These are phyloP conservation scores for Apiospora aurea DNA, from an alignment of 2,329 filamentous ascomycete genomes.

Conservation along the genomic window DNA sequence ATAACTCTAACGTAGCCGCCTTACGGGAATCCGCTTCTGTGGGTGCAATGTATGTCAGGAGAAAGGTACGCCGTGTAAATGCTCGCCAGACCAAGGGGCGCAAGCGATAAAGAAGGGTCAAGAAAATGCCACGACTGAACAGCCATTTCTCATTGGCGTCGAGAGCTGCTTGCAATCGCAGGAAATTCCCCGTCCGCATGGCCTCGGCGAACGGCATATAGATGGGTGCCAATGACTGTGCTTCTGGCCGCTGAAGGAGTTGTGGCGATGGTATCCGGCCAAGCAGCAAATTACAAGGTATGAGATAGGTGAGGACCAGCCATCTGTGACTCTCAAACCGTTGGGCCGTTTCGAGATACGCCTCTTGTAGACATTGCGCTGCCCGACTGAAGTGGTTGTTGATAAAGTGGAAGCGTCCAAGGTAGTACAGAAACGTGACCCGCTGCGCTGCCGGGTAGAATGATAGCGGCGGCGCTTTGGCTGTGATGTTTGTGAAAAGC, in stretches of 20 bases:
- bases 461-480: constrained; percentile 80
- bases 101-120: constrained; percentile 78
- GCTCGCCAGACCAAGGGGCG: constrained; percentile 86
- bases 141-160: constrained; percentile 74
- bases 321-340: constrained; percentile 75
- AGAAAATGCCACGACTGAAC: constrained; percentile 74
- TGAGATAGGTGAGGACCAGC: constrained; percentile 82
- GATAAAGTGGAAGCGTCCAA: constrained; percentile 88
- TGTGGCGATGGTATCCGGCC: constrained; percentile 78
- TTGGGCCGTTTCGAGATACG: constrained; percentile 74
- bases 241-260: constrained; percentile 76
- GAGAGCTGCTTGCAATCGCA: constrained; percentile 74
- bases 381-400: constrained; percentile 85
- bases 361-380: constrained; percentile 75
- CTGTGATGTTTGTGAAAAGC: constrained; percentile 87
- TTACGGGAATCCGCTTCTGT: constrained; percentile 61
- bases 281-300: constrained; percentile 82
- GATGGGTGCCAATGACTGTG: constrained; percentile 65
- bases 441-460: constrained; percentile 86
- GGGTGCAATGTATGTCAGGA: constrained; percentile 78
- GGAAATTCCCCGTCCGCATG: constrained; percentile 76
- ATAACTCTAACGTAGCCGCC: constrained; percentile 78
- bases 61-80: constrained; percentile 78
- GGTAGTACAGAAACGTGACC: constrained; percentile 93
- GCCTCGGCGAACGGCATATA: constrained; percentile 79